Conservation (phyloP, 2,329 filamentous ascomycete species). For the Aureobasidium mangrovei region DNA sequence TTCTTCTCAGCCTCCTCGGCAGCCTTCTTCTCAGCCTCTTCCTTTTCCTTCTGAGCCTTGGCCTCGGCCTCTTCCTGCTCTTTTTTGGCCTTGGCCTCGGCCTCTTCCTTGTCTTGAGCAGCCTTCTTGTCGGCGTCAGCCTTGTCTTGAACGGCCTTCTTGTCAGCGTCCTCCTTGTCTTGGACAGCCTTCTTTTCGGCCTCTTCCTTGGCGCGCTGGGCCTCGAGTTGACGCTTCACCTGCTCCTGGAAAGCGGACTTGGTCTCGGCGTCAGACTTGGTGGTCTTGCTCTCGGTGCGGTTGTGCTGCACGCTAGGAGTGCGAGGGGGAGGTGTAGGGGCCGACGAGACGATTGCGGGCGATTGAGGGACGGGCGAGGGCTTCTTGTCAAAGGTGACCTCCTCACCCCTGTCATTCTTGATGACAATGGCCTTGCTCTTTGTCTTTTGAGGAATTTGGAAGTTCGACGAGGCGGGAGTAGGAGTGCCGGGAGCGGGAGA, state of each 20-base stretch:
- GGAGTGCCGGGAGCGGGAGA: constrained; percentile 44
- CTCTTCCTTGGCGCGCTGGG: constrained; percentile 28
- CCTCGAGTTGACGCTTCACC: constrained; percentile 46
- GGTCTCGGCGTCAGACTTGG: constrained; percentile 64
- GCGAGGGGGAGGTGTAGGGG: constrained; percentile 65
- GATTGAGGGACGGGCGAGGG: constrained; percentile 39
- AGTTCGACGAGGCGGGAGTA: constrained; percentile 52
- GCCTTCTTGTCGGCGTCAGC: constrained; percentile 49
- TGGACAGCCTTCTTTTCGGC: constrained; percentile 24
- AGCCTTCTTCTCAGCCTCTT: constrained; percentile 21
- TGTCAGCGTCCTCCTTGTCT: constrained; percentile 15
- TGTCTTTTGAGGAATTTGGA: constrained; percentile 51
- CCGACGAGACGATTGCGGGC: constrained; percentile 63
- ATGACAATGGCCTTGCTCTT: constrained; percentile 74
- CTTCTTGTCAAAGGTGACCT: constrained; percentile 52
- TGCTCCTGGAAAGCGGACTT: constrained; percentile 55
- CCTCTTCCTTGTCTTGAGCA: constrained; percentile 32
- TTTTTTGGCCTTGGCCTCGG: constrained; percentile 18
- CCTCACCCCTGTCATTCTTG: constrained; percentile 73
- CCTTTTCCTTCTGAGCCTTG: constrained; percentile 24
- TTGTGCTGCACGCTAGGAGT: constrained; percentile 58
- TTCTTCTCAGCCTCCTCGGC: constrained; percentile 21
- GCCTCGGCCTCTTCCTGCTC: constrained; percentile 20
- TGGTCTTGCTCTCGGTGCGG: constrained; percentile 60
- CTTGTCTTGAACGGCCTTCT: constrained; percentile 22